Evolutionary conservation across 2,329 filamentous ascomycete species (phyloP).

Genomic region (Cladorrhinum sp.): DNA sequence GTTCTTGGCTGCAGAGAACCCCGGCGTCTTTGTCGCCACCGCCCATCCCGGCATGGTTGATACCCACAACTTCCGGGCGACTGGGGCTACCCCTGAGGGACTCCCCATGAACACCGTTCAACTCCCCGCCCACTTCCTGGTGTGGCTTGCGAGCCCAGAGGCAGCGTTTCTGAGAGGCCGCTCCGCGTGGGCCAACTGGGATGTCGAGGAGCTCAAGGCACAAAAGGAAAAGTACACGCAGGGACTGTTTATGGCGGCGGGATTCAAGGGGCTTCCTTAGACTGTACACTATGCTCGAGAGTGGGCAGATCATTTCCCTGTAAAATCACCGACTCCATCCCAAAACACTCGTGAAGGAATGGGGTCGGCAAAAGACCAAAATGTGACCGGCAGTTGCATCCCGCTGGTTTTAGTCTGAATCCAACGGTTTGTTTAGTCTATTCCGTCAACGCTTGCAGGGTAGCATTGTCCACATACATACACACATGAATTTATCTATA

Average conservation of each 20-base stretch:
- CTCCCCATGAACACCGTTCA: not conserved
- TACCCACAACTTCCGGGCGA: not conserved
- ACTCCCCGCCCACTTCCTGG: constrained; percentile 1
- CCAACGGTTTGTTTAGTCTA: no score
- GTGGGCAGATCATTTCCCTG: no score
- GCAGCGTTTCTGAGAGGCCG: not conserved
- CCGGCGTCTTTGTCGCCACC: not conserved
- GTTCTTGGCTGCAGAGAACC: constrained; percentile 6
- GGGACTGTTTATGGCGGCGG: not conserved
- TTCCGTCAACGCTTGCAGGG: no score
- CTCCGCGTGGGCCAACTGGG: constrained; percentile 1
- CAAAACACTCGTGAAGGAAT: no score
- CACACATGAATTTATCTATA: no score
- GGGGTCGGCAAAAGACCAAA: no score
- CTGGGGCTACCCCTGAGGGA: not conserved
- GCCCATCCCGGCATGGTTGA: constrained; percentile 9
- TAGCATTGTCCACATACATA: no score
- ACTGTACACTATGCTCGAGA: no score
- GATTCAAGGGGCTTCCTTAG: not conserved
- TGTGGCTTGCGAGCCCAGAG: not conserved
- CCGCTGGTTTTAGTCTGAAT: no score
- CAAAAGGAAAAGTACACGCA: not conserved
- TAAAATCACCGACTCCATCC: no score
- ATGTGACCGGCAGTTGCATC: no score
- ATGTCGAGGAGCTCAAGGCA: constrained; percentile 2